Evolutionary conservation across 108 stramenopile species (phyloP).

Genomic region (Stephanodiscus minutulus): DNA sequence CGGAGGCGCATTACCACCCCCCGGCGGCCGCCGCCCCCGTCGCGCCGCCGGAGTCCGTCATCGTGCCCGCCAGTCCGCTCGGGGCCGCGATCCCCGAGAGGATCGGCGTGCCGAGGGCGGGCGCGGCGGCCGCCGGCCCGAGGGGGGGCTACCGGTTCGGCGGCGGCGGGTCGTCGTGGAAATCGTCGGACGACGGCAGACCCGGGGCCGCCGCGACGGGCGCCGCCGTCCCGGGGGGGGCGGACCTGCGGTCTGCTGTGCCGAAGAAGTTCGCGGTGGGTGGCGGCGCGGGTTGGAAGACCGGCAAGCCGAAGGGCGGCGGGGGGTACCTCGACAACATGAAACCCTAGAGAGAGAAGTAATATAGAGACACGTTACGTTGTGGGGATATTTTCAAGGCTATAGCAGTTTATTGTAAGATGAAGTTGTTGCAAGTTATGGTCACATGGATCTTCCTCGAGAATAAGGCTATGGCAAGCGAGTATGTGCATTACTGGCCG

Average conservation of each 20-base stretch:
- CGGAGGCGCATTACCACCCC: no score
- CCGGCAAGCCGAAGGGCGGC: conserved; percentile 12
- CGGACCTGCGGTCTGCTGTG: not conserved
- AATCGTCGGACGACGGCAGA: not conserved
- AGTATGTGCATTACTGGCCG: not conserved
- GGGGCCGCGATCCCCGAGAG: conserved; percentile 1
- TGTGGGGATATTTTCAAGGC: not conserved
- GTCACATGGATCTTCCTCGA: not conserved
- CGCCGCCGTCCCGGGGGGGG: no score
- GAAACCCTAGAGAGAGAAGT: not conserved
- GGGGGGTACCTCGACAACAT: conserved; percentile 15
- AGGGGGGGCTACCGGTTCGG: conserved; percentile 2
- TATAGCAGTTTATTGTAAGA: not conserved
- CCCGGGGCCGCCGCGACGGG: no score
- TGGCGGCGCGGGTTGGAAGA: conserved; percentile 6
- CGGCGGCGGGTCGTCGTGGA: not conserved
- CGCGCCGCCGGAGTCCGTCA: not conserved
- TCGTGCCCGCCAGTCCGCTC: not conserved
- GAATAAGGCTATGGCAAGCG: not conserved
- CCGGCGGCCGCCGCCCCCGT: not conserved
- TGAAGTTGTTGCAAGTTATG: not conserved
- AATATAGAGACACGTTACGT: not conserved
- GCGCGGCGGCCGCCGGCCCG: not conserved
- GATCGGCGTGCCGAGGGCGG: not conserved
- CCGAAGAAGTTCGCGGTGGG: conserved; percentile 1